Percentiles rank a stretch among this genome's conserved stretches.
Conservation (phyloP, 2,329 filamentous ascomycete genomes). For the Cryphonectria carpinicola region DNA sequence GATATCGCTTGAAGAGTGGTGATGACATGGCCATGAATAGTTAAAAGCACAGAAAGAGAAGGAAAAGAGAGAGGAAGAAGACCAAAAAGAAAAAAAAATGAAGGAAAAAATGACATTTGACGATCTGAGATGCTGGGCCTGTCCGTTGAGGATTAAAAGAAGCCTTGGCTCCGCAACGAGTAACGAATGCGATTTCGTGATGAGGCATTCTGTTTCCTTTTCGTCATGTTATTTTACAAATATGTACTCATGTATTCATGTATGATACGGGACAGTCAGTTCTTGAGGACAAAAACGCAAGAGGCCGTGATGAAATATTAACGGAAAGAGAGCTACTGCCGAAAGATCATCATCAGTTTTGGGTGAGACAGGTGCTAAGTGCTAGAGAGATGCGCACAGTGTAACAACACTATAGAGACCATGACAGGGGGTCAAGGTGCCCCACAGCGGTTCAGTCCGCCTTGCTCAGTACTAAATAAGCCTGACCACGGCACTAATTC, state of each 20-base stretch:
- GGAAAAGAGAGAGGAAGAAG: background rate
- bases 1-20: conserved; percentile 29
- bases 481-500: background rate
- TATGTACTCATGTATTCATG: background rate
- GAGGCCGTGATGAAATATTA: background rate
- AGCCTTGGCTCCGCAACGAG: background rate
- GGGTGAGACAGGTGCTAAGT: background rate
- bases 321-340: background rate
- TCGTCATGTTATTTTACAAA: background rate
- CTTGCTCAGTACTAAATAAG: background rate
- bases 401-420: background rate
- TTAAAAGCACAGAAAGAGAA: background rate
- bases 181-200: background rate
- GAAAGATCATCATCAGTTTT: background rate
- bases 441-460: conserved; percentile 1
- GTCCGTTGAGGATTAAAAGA: background rate
- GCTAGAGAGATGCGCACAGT: background rate
- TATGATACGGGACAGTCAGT: background rate
- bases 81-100: background rate
- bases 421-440: background rate
- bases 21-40: background rate
- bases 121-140: background rate
- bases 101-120: background rate
- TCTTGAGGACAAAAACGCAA: background rate
- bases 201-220: background rate